These are phyloP conservation scores for Colletotrichum zoysiae DNA, from an alignment of 2,329 filamentous ascomycete species.

Conservation along the genomic window DNA sequence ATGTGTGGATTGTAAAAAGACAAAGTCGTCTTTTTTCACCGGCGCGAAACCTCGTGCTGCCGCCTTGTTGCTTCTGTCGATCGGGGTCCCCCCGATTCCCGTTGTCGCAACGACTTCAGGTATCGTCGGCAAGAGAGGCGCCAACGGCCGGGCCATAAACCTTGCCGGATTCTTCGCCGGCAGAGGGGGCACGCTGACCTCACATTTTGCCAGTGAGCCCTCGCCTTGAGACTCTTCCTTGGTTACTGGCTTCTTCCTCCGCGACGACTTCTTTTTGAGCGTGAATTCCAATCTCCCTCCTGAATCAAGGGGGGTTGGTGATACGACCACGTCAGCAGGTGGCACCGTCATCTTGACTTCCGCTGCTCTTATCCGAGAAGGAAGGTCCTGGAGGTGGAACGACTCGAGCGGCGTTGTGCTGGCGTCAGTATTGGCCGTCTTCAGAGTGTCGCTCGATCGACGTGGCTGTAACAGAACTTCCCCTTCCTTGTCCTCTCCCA, in stretches of 20 bases:
- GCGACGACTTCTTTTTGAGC: conserved; percentile 38
- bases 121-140: conserved; percentile 55
- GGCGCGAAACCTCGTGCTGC: conserved; percentile 43
- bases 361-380: conserved; percentile 57
- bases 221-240: conserved; percentile 32
- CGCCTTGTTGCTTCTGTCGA: conserved; percentile 17
- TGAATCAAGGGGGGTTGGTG: conserved; percentile 44
- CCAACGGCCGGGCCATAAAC: conserved; percentile 33
- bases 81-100: conserved; percentile 16
- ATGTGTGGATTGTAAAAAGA: conserved; percentile 62
- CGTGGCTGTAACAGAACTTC: conserved; percentile 49
- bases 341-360: conserved; percentile 49
- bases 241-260: conserved; percentile 3
- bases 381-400: conserved; percentile 63
- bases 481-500: conserved; percentile 65
- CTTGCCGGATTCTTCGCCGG: conserved; percentile 49
- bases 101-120: conserved; percentile 51
- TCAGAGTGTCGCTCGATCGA: conserved; percentile 48
- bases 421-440: conserved; percentile 47
- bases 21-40: conserved; percentile 57
- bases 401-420: conserved; percentile 60
- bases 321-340: conserved; percentile 47
- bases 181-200: conserved; percentile 47
- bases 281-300: conserved; percentile 46
- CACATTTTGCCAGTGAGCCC: conserved; percentile 1